These are phyloP conservation scores for Aegle marmelos DNA, from an alignment of 345 rosid genomes.

Conservation along the genomic window DNA sequence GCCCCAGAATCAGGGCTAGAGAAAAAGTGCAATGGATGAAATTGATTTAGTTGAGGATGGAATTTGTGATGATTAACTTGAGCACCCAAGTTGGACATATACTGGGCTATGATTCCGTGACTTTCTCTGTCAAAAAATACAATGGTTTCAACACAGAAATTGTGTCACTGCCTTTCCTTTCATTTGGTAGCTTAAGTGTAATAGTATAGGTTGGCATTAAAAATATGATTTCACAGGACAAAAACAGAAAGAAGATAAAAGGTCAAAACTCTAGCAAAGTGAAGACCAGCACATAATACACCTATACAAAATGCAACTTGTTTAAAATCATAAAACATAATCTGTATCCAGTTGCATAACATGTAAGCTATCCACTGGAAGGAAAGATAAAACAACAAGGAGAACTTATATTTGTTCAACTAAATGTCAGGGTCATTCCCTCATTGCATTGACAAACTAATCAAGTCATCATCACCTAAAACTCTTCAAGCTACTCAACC, in stretches of 20 bases:
- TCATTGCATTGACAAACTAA: background rate
- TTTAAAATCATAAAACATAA: background rate
- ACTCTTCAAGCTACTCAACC: background rate
- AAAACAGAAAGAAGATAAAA: background rate
- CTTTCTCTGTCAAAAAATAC: slow-evolving; percentile 48
- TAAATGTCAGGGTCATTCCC: background rate
- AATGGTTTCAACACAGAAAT: slow-evolving; percentile 7
- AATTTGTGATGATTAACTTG: slow-evolving; percentile 84
- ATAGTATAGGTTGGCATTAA: background rate
- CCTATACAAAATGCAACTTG: background rate
- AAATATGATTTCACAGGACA: background rate
- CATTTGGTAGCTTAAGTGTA: background rate
- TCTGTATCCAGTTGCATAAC: background rate
- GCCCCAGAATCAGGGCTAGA: slow-evolving; percentile 46
- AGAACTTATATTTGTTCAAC: background rate
- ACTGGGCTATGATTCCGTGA: slow-evolving; percentile 52
- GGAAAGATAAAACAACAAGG: background rate
- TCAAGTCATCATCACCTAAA: background rate
- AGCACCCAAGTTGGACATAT: slow-evolving; percentile 74
- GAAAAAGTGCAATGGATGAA: slow-evolving; percentile 82
- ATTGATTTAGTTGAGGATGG: slow-evolving; percentile 50
- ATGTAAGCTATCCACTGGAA: background rate
- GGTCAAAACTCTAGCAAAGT: background rate
- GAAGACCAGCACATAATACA: background rate
- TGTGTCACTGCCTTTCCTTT: background rate